A percentile compares a stretch with the other conserved stretches of the same genome.
Conservation (phyloP, 2,329 filamentous ascomycete species). For the Clathrospora elynae region DNA sequence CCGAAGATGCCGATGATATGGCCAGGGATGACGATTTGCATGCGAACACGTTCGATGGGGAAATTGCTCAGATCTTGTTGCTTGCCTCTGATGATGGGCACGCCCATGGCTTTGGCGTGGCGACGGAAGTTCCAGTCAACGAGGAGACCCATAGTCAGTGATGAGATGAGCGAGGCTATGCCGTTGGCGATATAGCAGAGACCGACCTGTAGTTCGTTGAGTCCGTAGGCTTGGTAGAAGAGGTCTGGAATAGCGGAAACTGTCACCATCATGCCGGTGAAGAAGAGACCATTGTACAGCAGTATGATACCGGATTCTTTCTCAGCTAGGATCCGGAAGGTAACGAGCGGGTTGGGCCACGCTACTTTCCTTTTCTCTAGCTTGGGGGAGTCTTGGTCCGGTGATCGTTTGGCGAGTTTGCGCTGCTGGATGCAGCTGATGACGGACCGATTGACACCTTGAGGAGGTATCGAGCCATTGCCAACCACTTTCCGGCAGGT, state of each 20-base stretch:
- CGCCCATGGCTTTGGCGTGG: conserved; percentile 64
- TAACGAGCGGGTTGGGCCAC: conserved; percentile 36
- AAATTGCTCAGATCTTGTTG: conserved; percentile 59
- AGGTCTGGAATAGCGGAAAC: conserved; percentile 34
- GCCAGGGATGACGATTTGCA: conserved; percentile 49
- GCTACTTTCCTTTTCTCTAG: conserved; percentile 25
- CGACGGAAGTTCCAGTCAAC: conserved; percentile 77
- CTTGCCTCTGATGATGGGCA: conserved; percentile 65
- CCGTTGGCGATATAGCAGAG: conserved; percentile 42
- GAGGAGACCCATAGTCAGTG: conserved; percentile 44
- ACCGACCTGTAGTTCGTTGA: conserved; percentile 38
- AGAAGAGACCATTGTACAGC: conserved; percentile 42
- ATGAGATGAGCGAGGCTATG: conserved; percentile 33
- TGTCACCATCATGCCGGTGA: conserved; percentile 41
- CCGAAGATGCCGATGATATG: conserved; percentile 42
- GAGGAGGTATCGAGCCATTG: conserved; percentile 45
- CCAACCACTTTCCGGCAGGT: conserved; percentile 53
- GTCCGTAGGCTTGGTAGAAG: conserved; percentile 34
- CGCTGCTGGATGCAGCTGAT: conserved; percentile 38
- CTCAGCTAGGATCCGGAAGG: conserved; percentile 35
- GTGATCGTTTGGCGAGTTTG: conserved; percentile 17
- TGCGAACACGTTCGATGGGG: conserved; percentile 53
- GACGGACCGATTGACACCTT: conserved; percentile 39
- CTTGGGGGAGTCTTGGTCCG: background rate
- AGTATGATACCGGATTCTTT: conserved; percentile 42